Conservation (phyloP, 345 rosid species). For the Gossypium turneri region DNA sequence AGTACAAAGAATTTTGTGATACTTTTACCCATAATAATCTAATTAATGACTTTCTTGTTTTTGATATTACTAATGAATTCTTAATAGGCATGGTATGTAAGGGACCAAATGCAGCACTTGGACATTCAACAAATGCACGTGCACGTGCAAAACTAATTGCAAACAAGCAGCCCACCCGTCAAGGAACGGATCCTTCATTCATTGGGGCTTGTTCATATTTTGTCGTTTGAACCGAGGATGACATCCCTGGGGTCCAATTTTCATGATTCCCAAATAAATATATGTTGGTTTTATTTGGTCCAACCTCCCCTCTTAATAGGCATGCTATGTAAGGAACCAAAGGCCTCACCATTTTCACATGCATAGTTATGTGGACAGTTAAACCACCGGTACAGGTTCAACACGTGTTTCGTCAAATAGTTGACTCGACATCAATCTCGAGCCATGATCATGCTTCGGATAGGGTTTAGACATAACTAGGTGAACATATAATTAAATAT, state of each 20-base stretch:
- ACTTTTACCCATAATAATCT: neutral
- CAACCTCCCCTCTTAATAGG: neutral
- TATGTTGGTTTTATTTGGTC: neutral
- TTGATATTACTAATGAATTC: too few relatives aligned
- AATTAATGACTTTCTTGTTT: too few relatives aligned
- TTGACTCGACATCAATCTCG: conserved; percentile 8
- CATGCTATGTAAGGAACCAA: conserved; percentile 6
- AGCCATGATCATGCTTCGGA: conserved; percentile 10
- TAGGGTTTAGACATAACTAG: conserved; percentile 2
- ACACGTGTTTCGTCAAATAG: conserved; percentile 12
- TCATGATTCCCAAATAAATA: conserved; percentile 6
- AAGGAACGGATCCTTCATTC: conserved; percentile 16
- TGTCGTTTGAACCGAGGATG: neutral
- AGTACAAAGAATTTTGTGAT: too few relatives aligned
- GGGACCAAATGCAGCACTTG: neutral
- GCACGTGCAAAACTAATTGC: neutral
- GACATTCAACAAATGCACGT: neutral
- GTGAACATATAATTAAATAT: neutral
- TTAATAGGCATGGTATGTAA: too few relatives aligned
- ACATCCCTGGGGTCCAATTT: neutral
- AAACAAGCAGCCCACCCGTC: conserved; percentile 11
- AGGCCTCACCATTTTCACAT: conserved; percentile 22
- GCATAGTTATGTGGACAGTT: conserved; percentile 23
- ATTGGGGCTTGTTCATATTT: conserved; percentile 14
- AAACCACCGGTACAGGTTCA: conserved; percentile 13